Evolutionary conservation across 176 grass and related monocot genomes (phyloP).

Genomic region (Carex pumila): DNA sequence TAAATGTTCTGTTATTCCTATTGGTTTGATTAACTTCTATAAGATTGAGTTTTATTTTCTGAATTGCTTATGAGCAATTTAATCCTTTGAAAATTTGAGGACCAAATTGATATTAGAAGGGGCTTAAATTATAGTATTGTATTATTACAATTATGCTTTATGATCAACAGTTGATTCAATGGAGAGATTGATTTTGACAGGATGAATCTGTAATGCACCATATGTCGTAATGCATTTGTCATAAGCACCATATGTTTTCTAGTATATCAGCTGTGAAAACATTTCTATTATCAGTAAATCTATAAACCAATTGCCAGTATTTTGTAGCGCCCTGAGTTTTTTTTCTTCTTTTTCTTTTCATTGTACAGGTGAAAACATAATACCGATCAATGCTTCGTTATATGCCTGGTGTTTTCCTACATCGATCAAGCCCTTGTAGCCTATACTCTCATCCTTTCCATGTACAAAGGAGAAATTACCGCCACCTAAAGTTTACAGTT

Average conservation of each 20-base stretch:
- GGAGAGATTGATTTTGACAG: neutral
- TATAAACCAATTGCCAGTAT: neutral
- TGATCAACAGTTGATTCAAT: neutral
- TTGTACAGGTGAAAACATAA: constrained; percentile 8
- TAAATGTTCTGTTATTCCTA: neutral
- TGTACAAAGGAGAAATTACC: constrained; percentile 30
- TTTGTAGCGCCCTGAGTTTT: neutral
- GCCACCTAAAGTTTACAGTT: constrained; percentile 5
- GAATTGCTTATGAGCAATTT: neutral
- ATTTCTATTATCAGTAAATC: neutral
- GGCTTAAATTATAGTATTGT: neutral
- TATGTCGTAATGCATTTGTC: neutral
- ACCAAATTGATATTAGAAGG: neutral
- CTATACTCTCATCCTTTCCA: constrained; percentile 29
- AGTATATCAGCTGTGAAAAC: neutral
- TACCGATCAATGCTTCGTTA: constrained; percentile 33
- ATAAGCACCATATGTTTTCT: neutral
- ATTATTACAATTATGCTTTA: neutral
- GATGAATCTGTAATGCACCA: neutral
- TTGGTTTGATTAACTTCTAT: neutral
- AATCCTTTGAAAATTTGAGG: neutral
- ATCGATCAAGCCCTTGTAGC: constrained; percentile 22
- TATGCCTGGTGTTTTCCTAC: constrained; percentile 24
- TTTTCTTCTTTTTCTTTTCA: neutral
- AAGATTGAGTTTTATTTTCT: neutral